Evolutionary conservation across 768 basidiomycete genomes (phyloP), one percentile per base, ranked within the genome.

Genomic region (Phaeolepiota aurea): DNA sequence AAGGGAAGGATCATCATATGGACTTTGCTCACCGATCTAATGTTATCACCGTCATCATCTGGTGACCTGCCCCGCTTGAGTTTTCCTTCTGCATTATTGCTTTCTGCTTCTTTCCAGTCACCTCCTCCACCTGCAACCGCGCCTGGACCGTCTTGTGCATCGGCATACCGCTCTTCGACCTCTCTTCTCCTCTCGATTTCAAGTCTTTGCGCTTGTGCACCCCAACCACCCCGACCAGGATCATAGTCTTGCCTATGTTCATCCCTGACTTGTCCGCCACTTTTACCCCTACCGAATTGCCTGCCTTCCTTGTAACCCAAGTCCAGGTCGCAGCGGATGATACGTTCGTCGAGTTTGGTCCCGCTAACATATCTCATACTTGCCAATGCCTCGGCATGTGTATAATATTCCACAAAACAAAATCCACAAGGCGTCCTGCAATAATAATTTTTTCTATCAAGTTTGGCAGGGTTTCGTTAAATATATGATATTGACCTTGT

Each of bases 181-280:
- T 88, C 82, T 49, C 79, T 74, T 56, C 86, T 71, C 51, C 90
- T 70, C 50, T 87, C 84, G 28, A 78, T 69, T 57, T 88, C 85
- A 36, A 71, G 41, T 45, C 74, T 65, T 53, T 90, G 87, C 3
- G 85, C 80, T 46, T 88, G 87, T 3, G 89, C 90, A 50, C 89
- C 90, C 88, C 87, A 93, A 25, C 87, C 89, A 38, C 96, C 96
- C 37, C 96, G 79, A 22, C 96, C 96, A 42, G 91, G 83, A 58
- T 98, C 92, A 55, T 93, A 99, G 60, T 98, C 94, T 55, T 93
- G 84, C 47, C 96, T 68, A 58, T 96, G 96, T 56, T 99, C 96
- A 55, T 99, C 96, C 50, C 94, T 76, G 38, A 93, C 87, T 69
- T 96, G 93, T 2, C 96, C 96, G 21, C 96, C 96, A 48, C 89